Conservation (phyloP, 768 basidiomycete genomes). For the Thelephora ganbajun region DNA sequence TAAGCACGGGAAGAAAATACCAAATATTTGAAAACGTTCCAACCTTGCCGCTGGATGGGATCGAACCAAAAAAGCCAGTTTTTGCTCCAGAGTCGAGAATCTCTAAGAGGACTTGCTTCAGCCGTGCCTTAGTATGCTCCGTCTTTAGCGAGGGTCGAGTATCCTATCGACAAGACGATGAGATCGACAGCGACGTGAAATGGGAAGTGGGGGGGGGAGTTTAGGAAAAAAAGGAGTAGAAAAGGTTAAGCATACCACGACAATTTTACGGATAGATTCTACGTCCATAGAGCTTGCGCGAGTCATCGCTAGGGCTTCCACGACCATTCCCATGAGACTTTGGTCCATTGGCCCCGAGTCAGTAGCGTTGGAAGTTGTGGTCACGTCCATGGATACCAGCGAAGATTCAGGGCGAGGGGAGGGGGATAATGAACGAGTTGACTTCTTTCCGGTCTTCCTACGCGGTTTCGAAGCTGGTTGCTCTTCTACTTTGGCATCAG, state of each 20-base stretch:
- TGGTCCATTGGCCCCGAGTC: conserved; percentile 9
- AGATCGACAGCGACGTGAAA: background rate
- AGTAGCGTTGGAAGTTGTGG: background rate
- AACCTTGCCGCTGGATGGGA: background rate
- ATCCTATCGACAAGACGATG: background rate
- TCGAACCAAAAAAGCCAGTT: background rate
- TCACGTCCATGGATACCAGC: background rate
- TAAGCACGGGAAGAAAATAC: background rate
- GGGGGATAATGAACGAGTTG: background rate
- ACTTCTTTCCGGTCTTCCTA: background rate
- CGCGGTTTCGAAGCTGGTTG: background rate
- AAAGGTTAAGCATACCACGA: background rate
- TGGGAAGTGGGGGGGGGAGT: too few species aligned
- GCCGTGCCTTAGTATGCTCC: background rate
- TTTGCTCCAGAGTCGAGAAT: background rate
- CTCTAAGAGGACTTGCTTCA: background rate
- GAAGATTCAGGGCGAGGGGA: too few species aligned
- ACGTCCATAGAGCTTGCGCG: conserved; percentile 49
- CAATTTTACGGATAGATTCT: background rate
- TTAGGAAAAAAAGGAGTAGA: background rate
- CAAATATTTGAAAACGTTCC: background rate
- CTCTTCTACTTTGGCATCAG: too few species aligned
- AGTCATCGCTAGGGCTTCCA: conserved; percentile 59
- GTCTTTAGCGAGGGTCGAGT: background rate
- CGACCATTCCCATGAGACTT: conserved; percentile 50